Evolutionary conservation across 2,329 filamentous ascomycete genomes (phyloP), one percentile per base, ranked within the genome.

Genomic region (Epichloe sibirici): DNA sequence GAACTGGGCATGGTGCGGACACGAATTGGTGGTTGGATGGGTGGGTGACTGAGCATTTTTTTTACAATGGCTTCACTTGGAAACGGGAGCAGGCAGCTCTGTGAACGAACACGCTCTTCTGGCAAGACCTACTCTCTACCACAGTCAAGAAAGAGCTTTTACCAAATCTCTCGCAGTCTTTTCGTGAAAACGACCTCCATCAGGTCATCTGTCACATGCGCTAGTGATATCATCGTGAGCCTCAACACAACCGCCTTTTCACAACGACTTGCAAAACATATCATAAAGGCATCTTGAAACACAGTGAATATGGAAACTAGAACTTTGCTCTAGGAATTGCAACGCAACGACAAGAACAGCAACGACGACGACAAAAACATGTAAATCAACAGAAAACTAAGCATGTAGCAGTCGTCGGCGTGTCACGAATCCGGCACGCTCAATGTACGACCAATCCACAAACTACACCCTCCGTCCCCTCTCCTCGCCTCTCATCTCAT

Each of bases 371-470:
- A 34, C 17, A 43, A 43, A 43, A 48, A 43, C 42, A 21, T 17
- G 23, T 71, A 72, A 72, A 70, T 61, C 65, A 71, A 67, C 17
- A 39, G 8, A 72, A 71, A 65, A 72, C 73, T 66, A 71, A 73
- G 72, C 66, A 71, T 71, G 69, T 71, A 71, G 67, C 65, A 65
- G 65, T 70, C 68, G 64, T 68, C 62, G 62, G 65, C 66, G 66
- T 65, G 65, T 63, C 63, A 59, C 63, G 65, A 66, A 59, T 62
- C 65, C 65, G 59, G 46, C 55, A 58, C 53, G 53, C 57, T 53
- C 52, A 52, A 47, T 56, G 53, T 51, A 54, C 55, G 38, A 57
- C 57, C 53, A 53, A 53, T 55, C 51, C 57, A 55, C 56, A 56
- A 54, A 55, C 58, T 57, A 53, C 37, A 28, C 37, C 23, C 23